Evolutionary conservation across 371 early-diverging fungal species (phyloP), one percentile per base, ranked within the genome.

Genomic region (Thermomucor indicae-seudaticae): DNA sequence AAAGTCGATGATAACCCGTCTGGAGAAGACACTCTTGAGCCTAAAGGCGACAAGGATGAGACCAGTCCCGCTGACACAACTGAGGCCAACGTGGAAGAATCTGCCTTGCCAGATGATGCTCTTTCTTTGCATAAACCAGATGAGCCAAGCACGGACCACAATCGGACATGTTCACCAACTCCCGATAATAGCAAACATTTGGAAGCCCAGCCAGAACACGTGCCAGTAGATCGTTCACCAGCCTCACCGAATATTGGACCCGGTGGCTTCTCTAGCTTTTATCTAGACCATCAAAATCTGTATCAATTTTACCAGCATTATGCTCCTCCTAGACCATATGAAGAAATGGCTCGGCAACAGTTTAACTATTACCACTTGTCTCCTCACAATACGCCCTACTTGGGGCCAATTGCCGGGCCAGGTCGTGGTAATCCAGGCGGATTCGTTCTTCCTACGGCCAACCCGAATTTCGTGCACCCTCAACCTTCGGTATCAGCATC

Each of bases 281-380:
- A 48, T 22, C 32, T 53, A 20, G 65, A 68, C 28, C 66, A 64
- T 7, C 67, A 71, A 43, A 62, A 69, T 19, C 45, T 67, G 6
- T 68, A 72, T 46, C 73, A 72, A 24, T 67, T 70, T 31, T 70
- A 70, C 34, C 61, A 64, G 25, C 58, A 73, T 2, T 67, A 69
- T 27, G 43, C 63, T 4, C 67, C 70, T 12, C 67, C 70, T 23
- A 60, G 53, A 23, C 47, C 70, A 6, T 73, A 70, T 43, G 74
- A 73, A 23, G 70, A 73, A 39, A 60, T 70, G 51, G 51, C 64
- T 0, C 41, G 31, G 0, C 41, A 45, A 4, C 52, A 58, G 14
- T 47, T 49, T 34, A 44, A 44, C 22, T 53, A 56, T 42, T 60
- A 60, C 27, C 45, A 53, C 39, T 48, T 43, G 22, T 45, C 44